Evolutionary conservation across 2,329 filamentous ascomycete species (phyloP).

Genomic region (Xylaria sp.): DNA sequence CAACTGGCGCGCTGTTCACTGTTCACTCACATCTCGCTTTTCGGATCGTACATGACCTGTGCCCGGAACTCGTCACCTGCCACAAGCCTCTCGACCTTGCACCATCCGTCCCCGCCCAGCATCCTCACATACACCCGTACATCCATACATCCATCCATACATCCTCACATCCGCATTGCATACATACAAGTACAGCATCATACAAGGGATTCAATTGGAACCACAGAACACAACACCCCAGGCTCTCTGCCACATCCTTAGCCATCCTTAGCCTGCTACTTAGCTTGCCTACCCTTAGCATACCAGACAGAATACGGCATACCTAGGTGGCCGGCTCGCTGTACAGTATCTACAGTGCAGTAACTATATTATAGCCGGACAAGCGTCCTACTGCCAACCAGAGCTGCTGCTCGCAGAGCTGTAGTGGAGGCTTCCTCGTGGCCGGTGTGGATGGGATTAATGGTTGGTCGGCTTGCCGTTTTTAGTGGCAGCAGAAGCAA

Average conservation of each 20-base stretch:
- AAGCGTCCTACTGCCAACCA: conserved; percentile 21
- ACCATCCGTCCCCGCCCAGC: not conserved
- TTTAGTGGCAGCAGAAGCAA: conserved; percentile 41
- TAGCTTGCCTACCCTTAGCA: conserved; percentile 7
- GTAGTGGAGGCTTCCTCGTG: conserved; percentile 30
- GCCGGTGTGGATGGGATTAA: conserved; percentile 33
- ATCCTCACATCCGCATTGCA: not conserved
- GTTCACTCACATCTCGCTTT: not conserved
- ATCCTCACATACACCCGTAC: no score
- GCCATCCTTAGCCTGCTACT: not conserved
- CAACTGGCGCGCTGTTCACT: not conserved
- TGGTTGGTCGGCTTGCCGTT: conserved; percentile 36
- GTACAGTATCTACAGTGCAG: conserved; percentile 12
- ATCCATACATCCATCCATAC: not conserved
- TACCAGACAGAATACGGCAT: not conserved
- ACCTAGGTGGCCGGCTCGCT: conserved; percentile 22
- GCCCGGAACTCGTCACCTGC: not conserved
- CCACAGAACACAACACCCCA: conserved; percentile 6
- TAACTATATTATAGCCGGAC: conserved; percentile 7
- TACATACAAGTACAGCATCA: no score
- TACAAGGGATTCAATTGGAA: conserved; percentile 18
- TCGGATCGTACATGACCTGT: not conserved
- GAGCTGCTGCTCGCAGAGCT: conserved; percentile 3
- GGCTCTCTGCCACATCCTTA: not conserved
- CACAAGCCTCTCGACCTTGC: not conserved